phyloP scores from a whole-genome alignment of 768 basidiomycete species.

The Trametes coccinea region DNA sequence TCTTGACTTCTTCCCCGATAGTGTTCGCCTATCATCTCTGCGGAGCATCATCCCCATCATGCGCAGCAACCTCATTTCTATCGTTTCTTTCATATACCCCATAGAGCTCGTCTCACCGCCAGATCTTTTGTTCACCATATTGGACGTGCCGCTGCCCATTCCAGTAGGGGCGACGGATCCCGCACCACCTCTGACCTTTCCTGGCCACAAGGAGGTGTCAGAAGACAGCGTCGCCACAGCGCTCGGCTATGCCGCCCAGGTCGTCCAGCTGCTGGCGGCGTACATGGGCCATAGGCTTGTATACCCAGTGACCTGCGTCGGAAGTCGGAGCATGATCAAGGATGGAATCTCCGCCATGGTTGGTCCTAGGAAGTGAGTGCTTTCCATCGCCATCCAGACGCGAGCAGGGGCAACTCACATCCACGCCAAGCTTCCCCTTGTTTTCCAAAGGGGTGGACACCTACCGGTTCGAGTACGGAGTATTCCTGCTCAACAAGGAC shows the following conservation, averaged over 20 bases:
- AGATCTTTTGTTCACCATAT: slow-evolving; percentile 86
- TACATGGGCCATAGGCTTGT: slow-evolving; percentile 76
- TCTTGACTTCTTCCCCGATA: slow-evolving; percentile 34
- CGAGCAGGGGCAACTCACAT: background rate
- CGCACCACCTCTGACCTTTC: slow-evolving; percentile 74
- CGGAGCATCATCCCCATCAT: slow-evolving; percentile 50
- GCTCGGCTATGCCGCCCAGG: slow-evolving; percentile 86
- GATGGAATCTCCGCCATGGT: slow-evolving; percentile 96
- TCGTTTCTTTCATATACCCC: slow-evolving; percentile 79
- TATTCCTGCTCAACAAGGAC: slow-evolving; percentile 95
- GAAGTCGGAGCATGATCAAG: slow-evolving; percentile 86
- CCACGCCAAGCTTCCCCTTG: slow-evolving; percentile 76
- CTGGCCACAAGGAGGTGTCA: slow-evolving; percentile 67
- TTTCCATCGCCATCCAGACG: background rate
- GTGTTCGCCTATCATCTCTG: slow-evolving; percentile 48
- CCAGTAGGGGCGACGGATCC: slow-evolving; percentile 73
- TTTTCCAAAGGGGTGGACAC: slow-evolving; percentile 94
- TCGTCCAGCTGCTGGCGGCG: slow-evolving; percentile 77
- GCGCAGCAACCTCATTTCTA: slow-evolving; percentile 66
- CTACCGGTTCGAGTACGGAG: slow-evolving; percentile 97
- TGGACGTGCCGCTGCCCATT: slow-evolving; percentile 88
- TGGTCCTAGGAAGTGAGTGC: slow-evolving; percentile 85
- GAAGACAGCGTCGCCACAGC: slow-evolving; percentile 90
- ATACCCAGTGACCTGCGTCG: slow-evolving; percentile 89
- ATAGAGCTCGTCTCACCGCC: slow-evolving; percentile 84